Base-by-base conservation (phyloP, 2,329 filamentous ascomycete genomes). In the Didymella exigua region DNA sequence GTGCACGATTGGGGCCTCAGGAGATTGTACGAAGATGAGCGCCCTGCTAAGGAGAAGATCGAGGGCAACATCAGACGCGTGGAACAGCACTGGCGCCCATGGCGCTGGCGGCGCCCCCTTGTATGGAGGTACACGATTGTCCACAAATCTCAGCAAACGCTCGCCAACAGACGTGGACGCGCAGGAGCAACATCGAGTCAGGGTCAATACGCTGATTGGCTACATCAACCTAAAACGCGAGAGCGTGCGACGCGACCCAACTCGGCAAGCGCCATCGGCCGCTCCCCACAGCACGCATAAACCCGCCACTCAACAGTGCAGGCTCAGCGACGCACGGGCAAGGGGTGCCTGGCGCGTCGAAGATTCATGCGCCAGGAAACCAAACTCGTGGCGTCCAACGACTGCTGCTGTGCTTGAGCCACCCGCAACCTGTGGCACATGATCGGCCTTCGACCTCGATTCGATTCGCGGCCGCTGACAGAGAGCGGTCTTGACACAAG, bases 241-340 rank as follows among this genome's bases (percentile, higher is more conserved):
- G 26, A 56, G 49, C 49, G 33, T 56, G 55, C 58, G 44, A 46
- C 53, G 41, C 36, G n/a, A 21, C 61, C 54, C 19, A 52, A 56
- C 18, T 36, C 36, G 58, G 49, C 56, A 61, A 61, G 56, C 46
- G 38, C 47, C 45, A 47, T 56, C 36, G 37, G 42, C 52, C 55
- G 49, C 49, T 57, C 59, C 18, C 54, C 51, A 49, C 53, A 51
- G 7, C 24, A n/a, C 33, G 60, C 61, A 66, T 65, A 54, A 65
- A 58, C 55, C 53, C 47, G 49, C 50, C 55, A 24, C 41, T 54
- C 49, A 51, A 54, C 49, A 47, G 31, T 24, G 27, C 41, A 38
- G 24, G 27, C 40, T 46, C 36, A 46, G 24, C 30, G 30, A 44
- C 38, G 49, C 54, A 58, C 47, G 47, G 46, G 30, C 43, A 54